Evolutionary conservation across 192 early-diverging fungal species (phyloP), one percentile per base, ranked within the genome.

Genomic region (Linnemannia exigua): DNA sequence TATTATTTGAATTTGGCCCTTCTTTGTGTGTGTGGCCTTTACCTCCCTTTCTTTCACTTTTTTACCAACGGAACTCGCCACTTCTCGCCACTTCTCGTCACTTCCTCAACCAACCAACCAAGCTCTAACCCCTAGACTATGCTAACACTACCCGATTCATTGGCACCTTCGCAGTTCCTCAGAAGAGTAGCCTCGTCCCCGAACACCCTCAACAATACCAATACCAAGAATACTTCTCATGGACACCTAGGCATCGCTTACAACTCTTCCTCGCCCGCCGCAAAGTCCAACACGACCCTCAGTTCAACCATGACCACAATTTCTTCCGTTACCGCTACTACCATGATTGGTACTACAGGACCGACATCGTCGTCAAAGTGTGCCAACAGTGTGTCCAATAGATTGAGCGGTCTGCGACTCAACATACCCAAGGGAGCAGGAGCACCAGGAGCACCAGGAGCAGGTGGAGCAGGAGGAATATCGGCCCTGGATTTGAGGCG

Each of bases 181-280:
- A 89, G 88, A 67, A 71, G 91, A 75, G 90, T 89, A 41, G 88
- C 89, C 20, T 92, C 91, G 22, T 88, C 89, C 28, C 92, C 92
- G 54, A 67, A 37, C n/a, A 52, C 37, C 37, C 73, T 73, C 6
- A 72, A 67, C 61, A 58, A 52, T 48, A 54, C 19, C 50, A 73
- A 47, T n/a, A 77, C 76, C 19, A 73, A 74, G n/a, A n/a, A n/a
- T n/a, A n/a, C n/a, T n/a, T n/a, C 54, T 47, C 54, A 61, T 61
- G 72, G 70, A 9, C 76, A 82, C 28, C 41, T 81, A 15, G 87
- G 79, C 25, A 12, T 63, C 58, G 71, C 78, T 14, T 80, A 80
- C 46, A 69, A 79, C 51, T 67, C 78, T 9, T 77, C 61, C 9
- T 80, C 77, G 19, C 66, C 80, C 20, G 81, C 87, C 16, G 72